Evolutionary conservation across 2,329 filamentous ascomycete genomes (phyloP).

Genomic region (Cercospora nicotianae): DNA sequence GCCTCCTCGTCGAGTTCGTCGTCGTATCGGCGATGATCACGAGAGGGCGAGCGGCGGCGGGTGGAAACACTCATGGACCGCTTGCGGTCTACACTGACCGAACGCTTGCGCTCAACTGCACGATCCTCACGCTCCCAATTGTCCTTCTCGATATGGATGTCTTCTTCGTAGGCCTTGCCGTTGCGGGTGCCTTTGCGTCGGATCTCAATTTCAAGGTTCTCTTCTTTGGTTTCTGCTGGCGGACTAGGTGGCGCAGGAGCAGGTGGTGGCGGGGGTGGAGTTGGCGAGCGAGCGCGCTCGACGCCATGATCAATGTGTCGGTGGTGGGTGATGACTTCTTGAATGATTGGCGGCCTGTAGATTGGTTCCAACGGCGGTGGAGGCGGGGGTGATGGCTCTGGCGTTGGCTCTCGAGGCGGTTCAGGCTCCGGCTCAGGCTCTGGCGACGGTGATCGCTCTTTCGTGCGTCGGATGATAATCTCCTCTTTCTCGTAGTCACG

Average conservation of each 20-base stretch:
- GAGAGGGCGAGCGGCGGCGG: constrained; percentile 41
- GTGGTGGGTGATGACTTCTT: constrained; percentile 87
- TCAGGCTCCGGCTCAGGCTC: constrained; percentile 36
- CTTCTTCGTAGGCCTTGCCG: constrained; percentile 59
- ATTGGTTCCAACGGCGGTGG: constrained; percentile 62
- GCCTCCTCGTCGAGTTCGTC: constrained; percentile 56
- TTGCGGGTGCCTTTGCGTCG: constrained; percentile 51
- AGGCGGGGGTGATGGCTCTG: constrained; percentile 49
- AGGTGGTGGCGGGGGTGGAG: constrained; percentile 45
- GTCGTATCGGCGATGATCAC: constrained; percentile 52
- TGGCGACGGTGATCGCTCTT: constrained; percentile 34
- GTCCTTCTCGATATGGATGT: constrained; percentile 64
- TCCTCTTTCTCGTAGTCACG: constrained; percentile 41
- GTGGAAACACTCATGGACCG: constrained; percentile 32
- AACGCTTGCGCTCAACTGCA: constrained; percentile 38
- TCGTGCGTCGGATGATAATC: constrained; percentile 50
- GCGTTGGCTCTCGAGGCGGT: constrained; percentile 53
- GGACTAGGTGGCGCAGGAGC: constrained; percentile 48
- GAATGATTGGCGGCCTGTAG: constrained; percentile 75
- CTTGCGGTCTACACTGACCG: constrained; percentile 24
- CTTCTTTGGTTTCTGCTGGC: constrained; percentile 42
- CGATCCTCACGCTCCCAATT: constrained; percentile 42
- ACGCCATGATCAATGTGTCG: constrained; percentile 77
- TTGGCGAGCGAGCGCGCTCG: constrained; percentile 49
- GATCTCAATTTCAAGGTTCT: constrained; percentile 58